Conservation (phyloP, 192 early-diverging fungal species). For the Backusella circina region DNA sequence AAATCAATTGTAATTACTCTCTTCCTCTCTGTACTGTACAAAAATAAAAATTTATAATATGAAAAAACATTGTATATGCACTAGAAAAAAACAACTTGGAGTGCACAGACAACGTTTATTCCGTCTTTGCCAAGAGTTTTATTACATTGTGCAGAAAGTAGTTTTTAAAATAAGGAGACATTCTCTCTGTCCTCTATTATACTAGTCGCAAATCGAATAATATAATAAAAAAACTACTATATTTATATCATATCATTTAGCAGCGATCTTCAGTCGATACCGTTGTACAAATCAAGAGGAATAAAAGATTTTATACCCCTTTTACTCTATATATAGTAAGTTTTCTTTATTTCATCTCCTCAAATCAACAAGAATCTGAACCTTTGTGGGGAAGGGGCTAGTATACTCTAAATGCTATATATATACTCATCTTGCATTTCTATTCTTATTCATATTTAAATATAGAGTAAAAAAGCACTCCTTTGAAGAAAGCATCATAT, state of each 20-base stretch:
- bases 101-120: constrained; percentile 2
- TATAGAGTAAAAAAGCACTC: not conserved
- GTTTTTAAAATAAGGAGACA: constrained; percentile 4
- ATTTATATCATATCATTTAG: not conserved
- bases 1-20: not conserved
- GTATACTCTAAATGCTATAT: not conserved
- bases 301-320: not conserved
- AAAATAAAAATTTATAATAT: not conserved
- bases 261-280: not conserved
- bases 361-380: not conserved
- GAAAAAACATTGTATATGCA: not conserved
- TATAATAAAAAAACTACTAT: not conserved
- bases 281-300: not conserved
- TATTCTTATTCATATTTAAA: not conserved
- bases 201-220: not conserved
- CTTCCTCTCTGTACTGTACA: not conserved
- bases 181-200: not conserved
- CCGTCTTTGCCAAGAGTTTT: constrained; percentile 2
- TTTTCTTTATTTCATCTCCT: not conserved
- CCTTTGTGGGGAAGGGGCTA: not conserved
- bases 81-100: not conserved
- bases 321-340: not conserved
- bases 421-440: not conserved
- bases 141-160: constrained; percentile 1
- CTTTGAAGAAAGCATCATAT: not conserved